Evolutionary conservation across 768 basidiomycete genomes (phyloP), one percentile per base, ranked within the genome.

Genomic region (Cubamyces lactineus): DNA sequence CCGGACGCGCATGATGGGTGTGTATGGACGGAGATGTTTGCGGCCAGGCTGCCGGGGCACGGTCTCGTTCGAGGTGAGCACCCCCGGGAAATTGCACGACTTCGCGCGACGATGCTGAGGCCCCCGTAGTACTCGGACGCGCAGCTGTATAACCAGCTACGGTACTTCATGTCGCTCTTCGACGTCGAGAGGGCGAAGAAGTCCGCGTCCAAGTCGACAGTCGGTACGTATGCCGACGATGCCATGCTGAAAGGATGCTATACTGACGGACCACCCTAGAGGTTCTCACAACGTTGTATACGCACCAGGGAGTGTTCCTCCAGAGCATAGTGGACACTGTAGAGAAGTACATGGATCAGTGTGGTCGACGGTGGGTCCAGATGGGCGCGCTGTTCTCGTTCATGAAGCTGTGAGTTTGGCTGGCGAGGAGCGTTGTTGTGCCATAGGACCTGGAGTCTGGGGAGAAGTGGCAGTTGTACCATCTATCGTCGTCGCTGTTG

Each of bases 1-100:
- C 62, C 83, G 91, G 40, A 95, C 96, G n/a, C 81, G 97, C 19
- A 91, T 88, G 82, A 96, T 98, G 92, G 81, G 91, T 39, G 93
- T 98, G 0, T 96, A 94, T 72, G 95, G 94, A 6, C 83, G 87
- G 34, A 79, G 88, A 52, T 99, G 97, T 72, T 71, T 94, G 57
- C 83, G 84, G 48, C 76, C 73, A 6, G 85, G 82, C 11, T 96
- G 94, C 73, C 79, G 75, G 62, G 92, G 92, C 2, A 79, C 74
- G 17, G 89, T 95, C 58, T 66, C 83, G 16, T 88, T 91, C 62
- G 91, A 93, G 83, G 94, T 92, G 65, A 38, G 85, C 76, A n/a
- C 16, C 48, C 51, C 17, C 30, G 6, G 28, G 21, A 23, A 17
- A 21, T 19, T 16, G 39, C 50, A 50, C 61, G 50, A 6, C 9